A percentile compares a stretch with the other conserved stretches of the same genome.
phyloP scores from a whole-genome alignment of 805 yeast genomes.

The Metschnikowia koreensis region DNA sequence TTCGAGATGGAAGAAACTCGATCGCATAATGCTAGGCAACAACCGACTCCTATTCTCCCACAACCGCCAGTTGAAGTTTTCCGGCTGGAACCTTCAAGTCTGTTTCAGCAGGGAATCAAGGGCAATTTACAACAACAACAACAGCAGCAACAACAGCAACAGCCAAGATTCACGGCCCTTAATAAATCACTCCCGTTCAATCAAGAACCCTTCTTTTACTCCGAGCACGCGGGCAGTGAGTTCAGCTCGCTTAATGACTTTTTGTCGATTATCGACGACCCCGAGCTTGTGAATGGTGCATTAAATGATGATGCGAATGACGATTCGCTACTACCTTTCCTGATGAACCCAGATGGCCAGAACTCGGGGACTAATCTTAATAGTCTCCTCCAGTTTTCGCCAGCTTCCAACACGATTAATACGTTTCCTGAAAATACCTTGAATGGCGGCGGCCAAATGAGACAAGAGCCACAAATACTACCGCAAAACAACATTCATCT shows the following conservation, averaged over 20 bases:
- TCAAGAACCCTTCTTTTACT: constrained; percentile 77
- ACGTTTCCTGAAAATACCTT: constrained; percentile 7
- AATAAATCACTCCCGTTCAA: constrained; percentile 44
- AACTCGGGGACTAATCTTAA: constrained; percentile 10
- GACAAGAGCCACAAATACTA: constrained; percentile 11
- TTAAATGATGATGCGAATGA: constrained; percentile 22
- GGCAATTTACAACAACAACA: background rate
- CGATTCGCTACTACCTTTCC: constrained; percentile 18
- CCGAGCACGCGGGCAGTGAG: constrained; percentile 92
- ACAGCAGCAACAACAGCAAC: background rate
- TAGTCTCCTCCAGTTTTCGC: constrained; percentile 30
- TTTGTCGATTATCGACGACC: constrained; percentile 85
- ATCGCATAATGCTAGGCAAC: background rate
- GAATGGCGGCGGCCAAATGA: constrained; percentile 4
- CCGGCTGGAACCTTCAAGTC: background rate
- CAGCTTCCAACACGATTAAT: constrained; percentile 15
- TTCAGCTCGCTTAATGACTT: constrained; percentile 88
- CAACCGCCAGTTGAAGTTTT: background rate
- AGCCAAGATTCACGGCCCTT: constrained; percentile 25
- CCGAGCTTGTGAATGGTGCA: constrained; percentile 57
- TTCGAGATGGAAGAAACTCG: background rate
- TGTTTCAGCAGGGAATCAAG: background rate
- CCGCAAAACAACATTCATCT: constrained; percentile 9
- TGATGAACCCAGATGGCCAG: constrained; percentile 11
- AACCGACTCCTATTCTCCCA: background rate